These are phyloP conservation scores for Closterium sp. DNA, from an alignment of 139 green algal species.

Conservation along the genomic window DNA sequence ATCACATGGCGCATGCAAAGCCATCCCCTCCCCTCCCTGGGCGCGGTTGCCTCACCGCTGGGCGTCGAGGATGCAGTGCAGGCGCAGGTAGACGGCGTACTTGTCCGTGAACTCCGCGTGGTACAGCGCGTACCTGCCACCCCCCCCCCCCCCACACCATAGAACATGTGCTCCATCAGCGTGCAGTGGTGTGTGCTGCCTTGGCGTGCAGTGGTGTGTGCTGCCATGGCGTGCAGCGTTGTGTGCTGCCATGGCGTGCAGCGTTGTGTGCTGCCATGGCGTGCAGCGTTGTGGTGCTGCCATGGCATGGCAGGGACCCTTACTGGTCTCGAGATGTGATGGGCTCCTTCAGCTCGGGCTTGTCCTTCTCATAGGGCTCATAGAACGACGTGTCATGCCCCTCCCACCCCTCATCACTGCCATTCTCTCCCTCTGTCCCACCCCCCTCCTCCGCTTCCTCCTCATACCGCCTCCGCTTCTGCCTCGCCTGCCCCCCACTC, in stretches of 20 bases:
- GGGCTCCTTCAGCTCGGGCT: neutral
- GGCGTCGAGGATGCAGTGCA: neutral
- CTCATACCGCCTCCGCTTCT: neutral
- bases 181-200: no score
- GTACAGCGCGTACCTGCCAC: neutral
- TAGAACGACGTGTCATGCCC: neutral
- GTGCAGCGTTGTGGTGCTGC: no score
- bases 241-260: no score
- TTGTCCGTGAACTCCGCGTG: neutral
- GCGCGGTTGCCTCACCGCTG: neutral
- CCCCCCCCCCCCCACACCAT: no score
- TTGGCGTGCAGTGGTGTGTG: no score
- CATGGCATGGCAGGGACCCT: neutral
- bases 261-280: no score
- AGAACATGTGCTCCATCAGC: no score
- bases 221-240: no score
- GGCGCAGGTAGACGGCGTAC: neutral
- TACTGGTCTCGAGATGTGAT: neutral
- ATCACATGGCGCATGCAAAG: no score
- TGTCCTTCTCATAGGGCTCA: neutral
- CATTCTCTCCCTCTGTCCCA: neutral
- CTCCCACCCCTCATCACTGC: neutral
- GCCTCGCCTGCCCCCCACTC: neutral
- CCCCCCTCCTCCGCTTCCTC: neutral
- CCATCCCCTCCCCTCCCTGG: no score